These are phyloP conservation scores for Tubosaeta brunneosetosa DNA, from an alignment of 768 basidiomycete species.

Conservation along the genomic window DNA sequence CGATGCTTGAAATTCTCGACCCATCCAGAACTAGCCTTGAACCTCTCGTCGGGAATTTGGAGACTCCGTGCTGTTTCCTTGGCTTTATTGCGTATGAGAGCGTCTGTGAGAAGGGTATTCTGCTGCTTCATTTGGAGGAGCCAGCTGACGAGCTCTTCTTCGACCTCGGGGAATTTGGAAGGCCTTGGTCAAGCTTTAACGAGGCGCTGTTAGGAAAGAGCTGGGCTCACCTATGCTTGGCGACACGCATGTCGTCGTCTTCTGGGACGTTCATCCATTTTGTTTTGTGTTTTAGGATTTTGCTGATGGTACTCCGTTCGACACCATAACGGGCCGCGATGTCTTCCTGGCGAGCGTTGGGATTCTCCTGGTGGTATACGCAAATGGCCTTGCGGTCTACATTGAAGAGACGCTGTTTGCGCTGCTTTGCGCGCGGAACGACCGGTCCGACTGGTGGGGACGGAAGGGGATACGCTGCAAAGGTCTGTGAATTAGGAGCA, in stretches of 20 bases:
- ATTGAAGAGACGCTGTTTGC: slow-evolving; percentile 72
- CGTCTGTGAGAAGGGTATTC: slow-evolving; percentile 56
- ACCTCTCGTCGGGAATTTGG: slow-evolving; percentile 61
- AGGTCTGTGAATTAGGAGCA: slow-evolving; percentile 28
- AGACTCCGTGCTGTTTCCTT: slow-evolving; percentile 57
- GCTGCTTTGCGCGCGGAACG: slow-evolving; percentile 44
- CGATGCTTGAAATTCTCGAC: slow-evolving; percentile 89
- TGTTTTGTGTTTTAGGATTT: slow-evolving; percentile 82
- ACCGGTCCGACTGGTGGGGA: slow-evolving; percentile 27
- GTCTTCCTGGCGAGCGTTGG: slow-evolving; percentile 75
- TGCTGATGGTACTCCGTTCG: slow-evolving; percentile 91
- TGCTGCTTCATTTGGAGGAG: slow-evolving; percentile 50
- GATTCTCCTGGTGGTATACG: slow-evolving; percentile 55
- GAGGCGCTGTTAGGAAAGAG: slow-evolving; percentile 3
- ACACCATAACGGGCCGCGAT: slow-evolving; percentile 73
- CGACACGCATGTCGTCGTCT: slow-evolving; percentile 51
- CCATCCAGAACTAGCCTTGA: slow-evolving; percentile 93
- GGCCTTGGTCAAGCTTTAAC: slow-evolving; percentile 41
- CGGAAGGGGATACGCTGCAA: slow-evolving; percentile 27
- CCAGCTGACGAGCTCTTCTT: slow-evolving; percentile 58
- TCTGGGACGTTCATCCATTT: slow-evolving; percentile 71
- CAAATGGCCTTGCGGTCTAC: slow-evolving; percentile 75
- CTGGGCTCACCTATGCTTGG: slow-evolving; percentile 60
- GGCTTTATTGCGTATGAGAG: slow-evolving; percentile 58
- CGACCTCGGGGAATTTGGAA: slow-evolving; percentile 78